Evolutionary conservation across 78 protist species (phyloP).

Genomic region (Dictyostelium purpureum): DNA sequence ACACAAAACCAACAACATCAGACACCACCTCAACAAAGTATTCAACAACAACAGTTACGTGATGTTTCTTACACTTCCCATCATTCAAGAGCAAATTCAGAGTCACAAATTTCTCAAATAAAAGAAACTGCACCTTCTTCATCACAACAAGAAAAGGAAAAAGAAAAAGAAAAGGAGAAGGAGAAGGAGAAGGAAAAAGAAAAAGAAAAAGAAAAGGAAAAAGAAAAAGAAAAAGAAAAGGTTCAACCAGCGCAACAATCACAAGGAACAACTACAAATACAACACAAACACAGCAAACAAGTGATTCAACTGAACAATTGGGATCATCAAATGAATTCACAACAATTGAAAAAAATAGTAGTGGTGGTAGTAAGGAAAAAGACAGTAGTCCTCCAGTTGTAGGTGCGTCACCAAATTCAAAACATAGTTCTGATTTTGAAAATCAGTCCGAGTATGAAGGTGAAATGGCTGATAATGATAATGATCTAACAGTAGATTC

Average conservation of each 20-base stretch:
- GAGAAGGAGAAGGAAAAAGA: background rate
- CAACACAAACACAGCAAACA: too few relatives aligned
- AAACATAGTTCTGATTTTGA: constrained; percentile 2
- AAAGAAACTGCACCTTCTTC: background rate
- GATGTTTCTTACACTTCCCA: too few relatives aligned
- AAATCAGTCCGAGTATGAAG: background rate
- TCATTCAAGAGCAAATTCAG: too few relatives aligned
- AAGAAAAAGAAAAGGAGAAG: background rate
- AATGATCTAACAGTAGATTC: background rate
- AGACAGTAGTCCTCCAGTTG: background rate
- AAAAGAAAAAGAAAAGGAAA: background rate
- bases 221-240: background rate
- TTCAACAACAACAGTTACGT: constrained; percentile 37
- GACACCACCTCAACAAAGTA: constrained; percentile 13
- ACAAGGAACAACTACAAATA: background rate
- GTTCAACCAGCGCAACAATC: background rate
- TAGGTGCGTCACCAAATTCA: background rate
- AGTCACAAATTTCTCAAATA: background rate
- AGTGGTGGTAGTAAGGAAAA: background rate
- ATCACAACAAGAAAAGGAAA: background rate
- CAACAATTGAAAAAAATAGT: too few relatives aligned
- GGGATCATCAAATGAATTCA: too few relatives aligned
- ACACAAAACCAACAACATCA: constrained; percentile 15
- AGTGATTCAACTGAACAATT: too few relatives aligned
- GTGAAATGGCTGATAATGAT: background rate